These are phyloP conservation scores for Gonapodya sp. DNA, from an alignment of 192 early-diverging fungal genomes.

Conservation along the genomic window DNA sequence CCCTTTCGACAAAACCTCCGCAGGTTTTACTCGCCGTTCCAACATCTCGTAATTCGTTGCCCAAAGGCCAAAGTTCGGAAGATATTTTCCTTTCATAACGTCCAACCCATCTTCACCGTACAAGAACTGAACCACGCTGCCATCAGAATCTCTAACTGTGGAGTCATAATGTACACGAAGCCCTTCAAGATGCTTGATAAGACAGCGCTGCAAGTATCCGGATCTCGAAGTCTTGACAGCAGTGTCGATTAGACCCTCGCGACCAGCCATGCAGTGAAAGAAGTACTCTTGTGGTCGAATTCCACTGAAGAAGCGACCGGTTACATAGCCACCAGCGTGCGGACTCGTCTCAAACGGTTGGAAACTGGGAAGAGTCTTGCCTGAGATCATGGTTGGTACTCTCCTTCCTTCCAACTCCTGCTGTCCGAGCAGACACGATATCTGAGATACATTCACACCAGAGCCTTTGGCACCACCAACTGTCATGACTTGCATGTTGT, in stretches of 20 bases:
- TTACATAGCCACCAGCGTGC: constrained; percentile 91
- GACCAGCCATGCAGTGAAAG: constrained; percentile 97
- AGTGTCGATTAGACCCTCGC: constrained; percentile 99
- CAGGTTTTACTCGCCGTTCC: constrained; percentile 68
- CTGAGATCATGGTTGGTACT: constrained; percentile 96
- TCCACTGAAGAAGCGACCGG: constrained; percentile 96
- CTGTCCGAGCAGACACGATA: constrained; percentile 94
- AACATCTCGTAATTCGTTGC: constrained; percentile 82
- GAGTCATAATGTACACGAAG: constrained; percentile 92
- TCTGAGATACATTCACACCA: constrained; percentile 90
- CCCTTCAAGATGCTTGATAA: constrained; percentile 98
- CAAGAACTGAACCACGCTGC: constrained; percentile 92
- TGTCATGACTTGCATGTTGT: constrained; percentile 99
- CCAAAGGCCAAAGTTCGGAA: constrained; percentile 85
- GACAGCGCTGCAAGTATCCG: constrained; percentile 96
- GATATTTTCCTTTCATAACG: constrained; percentile 85
- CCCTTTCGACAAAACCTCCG: constrained; percentile 37
- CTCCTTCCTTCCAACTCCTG: constrained; percentile 95
- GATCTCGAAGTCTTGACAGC: constrained; percentile 99
- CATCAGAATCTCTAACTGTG: constrained; percentile 91
- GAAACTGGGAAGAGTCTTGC: constrained; percentile 93
- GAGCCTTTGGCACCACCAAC: constrained; percentile 97
- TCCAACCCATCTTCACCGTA: constrained; percentile 98
- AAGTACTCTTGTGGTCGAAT: constrained; percentile 88
- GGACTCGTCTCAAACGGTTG: constrained; percentile 79